A percentile compares a stretch with the other conserved stretches of the same genome.
Conservation (phyloP, 2,329 filamentous ascomycete species). For the Sporothrix mexicana region DNA sequence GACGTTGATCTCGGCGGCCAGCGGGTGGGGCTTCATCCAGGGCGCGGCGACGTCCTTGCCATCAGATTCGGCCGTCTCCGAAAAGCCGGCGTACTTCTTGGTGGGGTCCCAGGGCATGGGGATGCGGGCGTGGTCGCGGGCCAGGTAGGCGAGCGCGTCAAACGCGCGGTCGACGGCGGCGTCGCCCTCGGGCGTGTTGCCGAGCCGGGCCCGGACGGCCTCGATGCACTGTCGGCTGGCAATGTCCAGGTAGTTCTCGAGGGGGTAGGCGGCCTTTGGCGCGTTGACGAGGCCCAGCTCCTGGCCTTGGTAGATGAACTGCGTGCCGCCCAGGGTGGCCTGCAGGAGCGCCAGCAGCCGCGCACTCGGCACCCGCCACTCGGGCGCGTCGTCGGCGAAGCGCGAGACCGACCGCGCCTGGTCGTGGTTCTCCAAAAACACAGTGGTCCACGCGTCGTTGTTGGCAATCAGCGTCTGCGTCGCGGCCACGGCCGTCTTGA, state of each 20-base stretch:
- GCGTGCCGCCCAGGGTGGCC: conserved; percentile 55
- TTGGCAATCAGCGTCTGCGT: conserved; percentile 59
- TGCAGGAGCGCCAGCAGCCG: conserved; percentile 60
- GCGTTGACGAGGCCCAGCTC: conserved; percentile 64
- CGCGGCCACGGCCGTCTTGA: conserved; percentile 52
- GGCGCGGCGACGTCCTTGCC: background rate
- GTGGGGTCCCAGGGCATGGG: conserved; percentile 69
- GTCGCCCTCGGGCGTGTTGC: conserved; percentile 46
- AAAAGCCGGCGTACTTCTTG: conserved; percentile 64
- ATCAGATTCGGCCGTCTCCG: conserved; percentile 48
- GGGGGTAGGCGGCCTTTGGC: conserved; percentile 54
- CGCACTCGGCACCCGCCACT: conserved; percentile 52
- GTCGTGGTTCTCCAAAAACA: conserved; percentile 70
- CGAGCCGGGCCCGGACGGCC: conserved; percentile 37
- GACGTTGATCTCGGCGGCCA: conserved; percentile 62
- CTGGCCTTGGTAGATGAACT: conserved; percentile 65
- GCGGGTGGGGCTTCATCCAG: conserved; percentile 69
- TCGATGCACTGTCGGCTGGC: conserved; percentile 47
- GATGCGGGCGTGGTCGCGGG: conserved; percentile 68
- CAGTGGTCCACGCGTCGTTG: conserved; percentile 63
- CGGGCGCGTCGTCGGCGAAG: conserved; percentile 53
- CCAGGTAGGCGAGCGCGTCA: conserved; percentile 62
- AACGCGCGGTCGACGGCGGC: conserved; percentile 54
- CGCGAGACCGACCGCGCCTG: conserved; percentile 62
- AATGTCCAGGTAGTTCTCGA: conserved; percentile 54